Conservation (phyloP, 305 asterid species). For the Stenogyne calaminthoides region DNA sequence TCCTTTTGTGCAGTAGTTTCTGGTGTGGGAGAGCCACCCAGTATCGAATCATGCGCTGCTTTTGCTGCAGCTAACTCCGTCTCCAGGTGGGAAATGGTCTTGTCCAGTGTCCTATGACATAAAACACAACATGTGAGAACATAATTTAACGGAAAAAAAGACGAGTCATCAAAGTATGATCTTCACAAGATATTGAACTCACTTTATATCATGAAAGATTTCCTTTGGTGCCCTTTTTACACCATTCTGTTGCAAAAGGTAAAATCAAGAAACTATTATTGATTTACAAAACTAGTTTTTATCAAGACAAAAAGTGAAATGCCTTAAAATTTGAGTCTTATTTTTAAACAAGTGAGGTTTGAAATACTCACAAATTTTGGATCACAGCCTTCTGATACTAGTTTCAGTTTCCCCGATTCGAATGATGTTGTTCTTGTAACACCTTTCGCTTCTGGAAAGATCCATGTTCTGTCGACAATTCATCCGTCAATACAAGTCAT, state of each 20-base stretch:
- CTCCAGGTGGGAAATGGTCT: constrained; percentile 77
- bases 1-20: constrained; percentile 42
- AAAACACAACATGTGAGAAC: not conserved
- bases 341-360: not conserved
- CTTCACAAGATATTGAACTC: constrained; percentile 28
- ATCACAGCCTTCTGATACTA: constrained; percentile 74
- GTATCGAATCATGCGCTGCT: constrained; percentile 72
- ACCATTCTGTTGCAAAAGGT: constrained; percentile 47
- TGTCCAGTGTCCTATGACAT: constrained; percentile 62
- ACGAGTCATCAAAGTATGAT: not conserved
- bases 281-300: not conserved
- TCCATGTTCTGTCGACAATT: constrained; percentile 61
- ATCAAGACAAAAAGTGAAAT: constrained; percentile 8
- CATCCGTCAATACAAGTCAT: constrained; percentile 4
- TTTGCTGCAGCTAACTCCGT: constrained; percentile 86
- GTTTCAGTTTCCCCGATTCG: constrained; percentile 66
- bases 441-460: constrained; percentile 61
- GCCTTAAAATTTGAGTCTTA: not conserved
- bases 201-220: constrained; percentile 59
- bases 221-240: constrained; percentile 54
- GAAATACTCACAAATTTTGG: constrained; percentile 63
- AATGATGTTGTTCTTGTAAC: constrained; percentile 57
- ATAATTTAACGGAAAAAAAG: not conserved
- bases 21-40: constrained; percentile 69
- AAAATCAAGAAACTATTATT: not conserved